These are phyloP conservation scores for Sporopachydermia lactativora DNA, from an alignment of 805 yeast species.

Conservation along the genomic window DNA sequence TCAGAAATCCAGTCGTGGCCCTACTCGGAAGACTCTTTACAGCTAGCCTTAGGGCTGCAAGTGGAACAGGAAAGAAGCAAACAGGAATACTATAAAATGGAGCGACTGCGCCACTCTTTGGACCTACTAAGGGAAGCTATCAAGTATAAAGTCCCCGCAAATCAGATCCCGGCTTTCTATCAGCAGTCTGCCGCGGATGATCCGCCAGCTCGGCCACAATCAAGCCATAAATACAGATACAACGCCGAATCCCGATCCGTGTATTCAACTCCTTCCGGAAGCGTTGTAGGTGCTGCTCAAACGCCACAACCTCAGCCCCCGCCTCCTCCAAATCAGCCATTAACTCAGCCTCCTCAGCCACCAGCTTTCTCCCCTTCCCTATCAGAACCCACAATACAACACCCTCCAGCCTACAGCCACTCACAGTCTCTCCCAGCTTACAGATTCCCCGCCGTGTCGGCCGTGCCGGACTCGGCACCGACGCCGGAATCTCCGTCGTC, in stretches of 20 bases:
- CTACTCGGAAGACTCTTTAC: neutral
- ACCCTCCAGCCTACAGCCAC: neutral
- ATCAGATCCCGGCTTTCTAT: slow-evolving; percentile 36
- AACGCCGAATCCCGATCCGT: neutral
- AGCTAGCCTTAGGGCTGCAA: neutral
- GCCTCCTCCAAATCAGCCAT: neutral
- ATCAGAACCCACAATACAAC: neutral
- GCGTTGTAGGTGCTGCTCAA: neutral
- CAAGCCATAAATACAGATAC: neutral
- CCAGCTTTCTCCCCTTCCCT: neutral
- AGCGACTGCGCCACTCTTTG: slow-evolving; percentile 34
- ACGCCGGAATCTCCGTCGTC: neutral
- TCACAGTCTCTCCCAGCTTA: neutral
- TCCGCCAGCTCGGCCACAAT: neutral
- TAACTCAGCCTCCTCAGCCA: neutral
- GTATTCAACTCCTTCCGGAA: neutral
- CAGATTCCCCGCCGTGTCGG: neutral
- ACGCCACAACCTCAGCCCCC: neutral
- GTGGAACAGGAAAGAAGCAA: slow-evolving; percentile 1
- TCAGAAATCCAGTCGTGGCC: neutral
- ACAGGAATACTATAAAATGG: slow-evolving; percentile 1
- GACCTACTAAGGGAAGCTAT: slow-evolving; percentile 50
- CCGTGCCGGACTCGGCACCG: neutral
- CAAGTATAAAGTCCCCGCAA: slow-evolving; percentile 49
- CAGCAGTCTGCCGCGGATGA: neutral